Evolutionary conservation across 1,139 yeast genomes (phyloP).

Genomic region (Candida sanyaensis): DNA sequence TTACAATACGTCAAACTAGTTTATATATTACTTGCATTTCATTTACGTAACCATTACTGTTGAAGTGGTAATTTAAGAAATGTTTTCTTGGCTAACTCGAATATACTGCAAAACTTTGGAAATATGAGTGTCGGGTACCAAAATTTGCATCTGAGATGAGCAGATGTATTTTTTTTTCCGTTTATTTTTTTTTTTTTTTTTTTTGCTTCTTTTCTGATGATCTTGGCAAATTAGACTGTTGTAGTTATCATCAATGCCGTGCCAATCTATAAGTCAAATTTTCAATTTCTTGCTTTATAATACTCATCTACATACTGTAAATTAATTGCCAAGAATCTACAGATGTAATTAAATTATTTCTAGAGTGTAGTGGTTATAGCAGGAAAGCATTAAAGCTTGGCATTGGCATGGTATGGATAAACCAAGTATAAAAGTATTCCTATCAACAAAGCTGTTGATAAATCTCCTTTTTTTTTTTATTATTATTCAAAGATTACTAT

Average conservation of each 20-base stretch:
- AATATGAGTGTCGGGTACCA: too few species aligned
- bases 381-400: too few species aligned
- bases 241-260: not conserved
- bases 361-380: not conserved
- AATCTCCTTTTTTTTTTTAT: not conserved
- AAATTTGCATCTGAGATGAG: not conserved
- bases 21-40: not conserved
- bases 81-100: not conserved
- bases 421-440: not conserved
- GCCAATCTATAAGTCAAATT: too few species aligned
- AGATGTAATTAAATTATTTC: not conserved
- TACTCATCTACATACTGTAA: too few species aligned
- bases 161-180: not conserved
- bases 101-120: too few species aligned
- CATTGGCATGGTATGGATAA: too few species aligned
- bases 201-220: not conserved
- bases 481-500: not conserved
- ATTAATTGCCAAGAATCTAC: too few species aligned
- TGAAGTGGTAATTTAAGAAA: not conserved
- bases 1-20: not conserved
- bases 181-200: too few species aligned
- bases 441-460: not conserved
- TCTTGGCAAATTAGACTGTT: slow-evolving; percentile 4
- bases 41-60: not conserved
- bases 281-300: too few species aligned